These are phyloP conservation scores for Pseudomassariella vexata DNA, from an alignment of 2,329 filamentous ascomycete genomes.

Conservation along the genomic window DNA sequence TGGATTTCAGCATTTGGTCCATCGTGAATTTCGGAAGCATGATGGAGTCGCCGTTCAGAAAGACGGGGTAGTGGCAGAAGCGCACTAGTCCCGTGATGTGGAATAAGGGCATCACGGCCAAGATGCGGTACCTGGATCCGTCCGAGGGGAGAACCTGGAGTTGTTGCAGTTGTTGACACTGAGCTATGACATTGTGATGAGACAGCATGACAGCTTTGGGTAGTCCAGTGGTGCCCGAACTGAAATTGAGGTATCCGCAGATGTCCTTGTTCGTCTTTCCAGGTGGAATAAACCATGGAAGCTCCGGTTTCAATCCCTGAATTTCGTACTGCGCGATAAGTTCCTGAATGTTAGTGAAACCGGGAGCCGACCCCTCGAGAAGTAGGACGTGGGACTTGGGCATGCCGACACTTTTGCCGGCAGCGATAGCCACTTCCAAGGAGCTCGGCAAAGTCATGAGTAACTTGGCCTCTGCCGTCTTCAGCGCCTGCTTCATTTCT, in stretches of 20 bases:
- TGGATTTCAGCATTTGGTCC: slow-evolving; percentile 11
- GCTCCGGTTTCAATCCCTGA: not conserved
- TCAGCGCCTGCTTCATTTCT: slow-evolving; percentile 55
- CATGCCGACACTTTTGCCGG: slow-evolving; percentile 49
- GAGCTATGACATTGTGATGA: slow-evolving; percentile 10
- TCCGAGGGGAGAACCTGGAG: slow-evolving; percentile 6
- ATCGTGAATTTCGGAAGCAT: slow-evolving; percentile 18
- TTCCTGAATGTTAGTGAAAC: slow-evolving; percentile 40
- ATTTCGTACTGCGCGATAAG: slow-evolving; percentile 6
- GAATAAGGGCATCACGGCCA: slow-evolving; percentile 8
- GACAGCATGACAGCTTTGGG: slow-evolving; percentile 10
- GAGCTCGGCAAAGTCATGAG: slow-evolving; percentile 48
- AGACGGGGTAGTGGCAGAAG: slow-evolving; percentile 13
- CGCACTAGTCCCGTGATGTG: slow-evolving; percentile 16
- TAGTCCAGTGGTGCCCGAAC: slow-evolving; percentile 9
- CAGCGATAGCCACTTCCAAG: slow-evolving; percentile 45
- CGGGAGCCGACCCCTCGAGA: slow-evolving; percentile 43
- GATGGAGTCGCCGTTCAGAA: slow-evolving; percentile 13
- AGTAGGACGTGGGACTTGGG: slow-evolving; percentile 44
- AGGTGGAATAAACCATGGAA: slow-evolving; percentile 1
- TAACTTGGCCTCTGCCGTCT: slow-evolving; percentile 47
- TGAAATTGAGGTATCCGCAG: slow-evolving; percentile 9
- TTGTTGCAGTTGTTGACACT: slow-evolving; percentile 9
- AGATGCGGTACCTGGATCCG: slow-evolving; percentile 4
- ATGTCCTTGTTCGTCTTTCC: slow-evolving; percentile 6